Percentiles rank a stretch among this genome's conserved stretches.
Evolutionary conservation across 2,329 filamentous ascomycete species (phyloP).

Genomic region (Aspergillus quadrilineatus): DNA sequence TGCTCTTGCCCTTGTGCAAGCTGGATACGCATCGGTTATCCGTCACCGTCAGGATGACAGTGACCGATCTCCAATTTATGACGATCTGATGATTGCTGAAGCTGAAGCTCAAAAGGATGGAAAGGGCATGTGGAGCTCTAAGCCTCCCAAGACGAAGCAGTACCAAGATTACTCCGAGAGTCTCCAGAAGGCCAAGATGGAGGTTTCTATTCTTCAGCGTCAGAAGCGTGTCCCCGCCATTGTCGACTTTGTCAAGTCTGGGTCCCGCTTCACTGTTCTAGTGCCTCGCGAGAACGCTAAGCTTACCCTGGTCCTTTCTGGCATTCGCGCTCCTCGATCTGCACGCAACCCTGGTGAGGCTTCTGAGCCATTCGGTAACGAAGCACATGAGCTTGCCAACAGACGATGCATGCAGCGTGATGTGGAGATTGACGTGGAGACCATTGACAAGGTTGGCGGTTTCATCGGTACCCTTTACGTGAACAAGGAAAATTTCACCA

Average conservation of each 20-base stretch:
- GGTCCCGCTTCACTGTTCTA: conserved; percentile 86
- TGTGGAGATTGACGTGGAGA: conserved; percentile 91
- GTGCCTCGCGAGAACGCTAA: conserved; percentile 92
- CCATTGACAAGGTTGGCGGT: conserved; percentile 92
- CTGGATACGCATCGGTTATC: conserved; percentile 90
- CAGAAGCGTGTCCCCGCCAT: conserved; percentile 91
- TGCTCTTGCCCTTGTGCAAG: conserved; percentile 80
- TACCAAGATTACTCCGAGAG: conserved; percentile 90
- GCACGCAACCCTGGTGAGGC: conserved; percentile 76
- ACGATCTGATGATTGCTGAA: conserved; percentile 53
- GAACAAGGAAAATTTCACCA: conserved; percentile 93
- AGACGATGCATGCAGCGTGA: conserved; percentile 88
- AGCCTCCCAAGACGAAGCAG: conserved; percentile 76
- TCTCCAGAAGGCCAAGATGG: conserved; percentile 91
- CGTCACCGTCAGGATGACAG: conserved; percentile 93
- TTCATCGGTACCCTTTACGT: conserved; percentile 95
- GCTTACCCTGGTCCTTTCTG: conserved; percentile 89
- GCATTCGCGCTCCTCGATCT: conserved; percentile 85
- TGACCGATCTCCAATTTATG: conserved; percentile 90
- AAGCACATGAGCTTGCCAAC: conserved; percentile 89
- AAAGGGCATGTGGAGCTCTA: conserved; percentile 94
- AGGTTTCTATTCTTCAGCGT: conserved; percentile 79
- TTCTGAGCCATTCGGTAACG: conserved; percentile 90
- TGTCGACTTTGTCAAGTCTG: conserved; percentile 97
- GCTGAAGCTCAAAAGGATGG: conserved; percentile 73